Base-by-base conservation (phyloP, 2,329 filamentous ascomycete genomes). In the Rhytidhysteron rufulum region DNA sequence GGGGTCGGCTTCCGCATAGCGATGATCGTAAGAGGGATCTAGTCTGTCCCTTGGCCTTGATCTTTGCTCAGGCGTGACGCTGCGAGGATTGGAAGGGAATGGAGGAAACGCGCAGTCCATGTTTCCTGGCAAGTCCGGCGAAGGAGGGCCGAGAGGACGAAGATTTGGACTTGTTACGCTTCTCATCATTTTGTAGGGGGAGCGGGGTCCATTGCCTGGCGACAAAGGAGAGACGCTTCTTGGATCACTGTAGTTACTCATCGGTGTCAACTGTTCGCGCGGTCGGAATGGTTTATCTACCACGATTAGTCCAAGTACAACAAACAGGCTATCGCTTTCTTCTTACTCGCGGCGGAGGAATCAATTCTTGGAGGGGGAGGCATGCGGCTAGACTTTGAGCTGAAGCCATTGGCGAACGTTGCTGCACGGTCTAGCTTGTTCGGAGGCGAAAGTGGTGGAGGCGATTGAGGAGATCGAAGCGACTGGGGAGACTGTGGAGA, bases 301-400 rank as follows among this genome's bases (percentile, higher is more conserved):
- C 17, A 5, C 15, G 36, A 24, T 64, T 31, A 60, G 51, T 42
- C 42, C 34, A 34, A 10, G 31, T 9, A 29, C 24, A 5, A 10
- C 29, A 7, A 29, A 16, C 17, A 22, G 24, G 17, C 16, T 15
- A 27, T 21, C 11, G 16, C 17, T 5, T 10, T n/a, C 37, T 42
- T 68, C 78, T 54, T 70, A 82, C 78, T 82, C 36, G 79, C 79
- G 66, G 70, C 72, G 17, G 65, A 65, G 20, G 77, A 72, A 53
- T 82, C 78, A 39, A 82, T 80, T 34, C 68, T 69, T 20, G 77
- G 71, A 13, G 75, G 75, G 21, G 71, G 67, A 39, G 65, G 69
- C 48, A 68, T 64, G 39, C 73, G 72, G 45, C 67, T 63, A 32
- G 69, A 58, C 51, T 70, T 74, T 18, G 53, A 52, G 40, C 48